Base-by-base conservation (phyloP, 345 rosid species). In the Arabis hirsuta region DNA sequence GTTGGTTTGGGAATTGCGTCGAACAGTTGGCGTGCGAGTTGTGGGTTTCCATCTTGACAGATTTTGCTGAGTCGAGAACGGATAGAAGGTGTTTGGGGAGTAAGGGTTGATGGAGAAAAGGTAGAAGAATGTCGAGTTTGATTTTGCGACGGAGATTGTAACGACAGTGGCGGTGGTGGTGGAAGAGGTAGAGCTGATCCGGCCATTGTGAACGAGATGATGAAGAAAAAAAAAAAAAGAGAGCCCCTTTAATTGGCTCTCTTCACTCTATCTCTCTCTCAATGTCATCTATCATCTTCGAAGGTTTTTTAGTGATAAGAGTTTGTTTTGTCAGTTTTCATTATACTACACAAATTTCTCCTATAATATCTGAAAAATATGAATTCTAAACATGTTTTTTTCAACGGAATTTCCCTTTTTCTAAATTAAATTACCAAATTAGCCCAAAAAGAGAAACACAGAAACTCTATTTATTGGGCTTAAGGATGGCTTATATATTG, bases 1-100 rank as follows among this genome's bases (percentile, higher is more conserved):
- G 85, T 82, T 16, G 98, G 97, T 64, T 83, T 90, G 16, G 94
- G 85, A 80, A 90, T 85, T 62, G 89, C 68, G 69, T 90, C 98
- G 81, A 90, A 88, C 83, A 88, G 82, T 24, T 90, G 96, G 82
- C 91, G 96, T 7, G 89, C 97, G 9, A 88, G 83, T 27, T 74
- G 84, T 60, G 91, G 92, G 61, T 87, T 85, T 48, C 94, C 93
- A 26, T 88, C 85, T 80, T 84, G 94, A 58, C 98, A 93, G 48
- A 88, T 81, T 29, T 62, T 68, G 75, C 96, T 81, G n/a, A 93
- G 86, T 67, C 94, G 96, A 27, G 96, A 81, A 47, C 93, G 96
- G 53, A 93, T 65, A n/a, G 94, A 74, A 27, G 90, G 96, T 42
- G 96, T 84, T 71, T 82, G 82, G 10, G 76, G 86, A 38, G 69